Evolutionary conservation across 2,329 filamentous ascomycete species (phyloP), one percentile per base, ranked within the genome.

Genomic region (Dactylellina haptotyla): DNA sequence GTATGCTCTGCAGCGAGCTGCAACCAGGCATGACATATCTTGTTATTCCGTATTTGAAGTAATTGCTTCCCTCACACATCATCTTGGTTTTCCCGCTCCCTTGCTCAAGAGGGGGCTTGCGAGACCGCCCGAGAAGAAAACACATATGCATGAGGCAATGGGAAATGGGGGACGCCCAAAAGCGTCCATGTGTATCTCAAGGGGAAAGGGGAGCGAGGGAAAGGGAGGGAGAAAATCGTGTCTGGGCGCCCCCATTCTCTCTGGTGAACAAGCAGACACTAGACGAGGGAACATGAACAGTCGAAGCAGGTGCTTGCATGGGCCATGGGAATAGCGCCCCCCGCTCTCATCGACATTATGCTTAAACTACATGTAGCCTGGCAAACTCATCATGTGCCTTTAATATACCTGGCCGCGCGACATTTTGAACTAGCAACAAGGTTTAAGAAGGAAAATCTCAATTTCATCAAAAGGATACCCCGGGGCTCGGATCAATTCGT

Each of bases 401-500:
- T 71, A 56, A 63, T 57, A 64, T 71, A 71, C 66, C 66, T 71
- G 66, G 66, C 66, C 66, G 66, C n/a, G n/a, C 54, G 51, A 71
- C 54, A 64, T 45, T 63, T 58, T 48, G 58, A 26, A 43, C 62
- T 50, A 25, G 48, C 48, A 53, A 56, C 65, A 70, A 61, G 65
- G 65, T 70, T 61, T 48, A 54, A 45, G 46, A 46, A 26, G 48
- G 14, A 14, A 25, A 37, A 26, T 56, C 39, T 43, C 39, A 25
- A 50, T 25, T 37, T 26, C 25, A 46, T 54, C 25, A 18, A 32
- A 2, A 25, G 30, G 14, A 14, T 25, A 50, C 39, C 46, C 48
- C 59, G 59, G 48, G 48, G 41, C 48, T 64, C 66, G 51, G 58
- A 59, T 64, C 66, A 58, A 63, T 58, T 50, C 26, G 28, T 61